phyloP scores from a whole-genome alignment of 2,329 filamentous ascomycete species.

The Penicillium sp. region DNA sequence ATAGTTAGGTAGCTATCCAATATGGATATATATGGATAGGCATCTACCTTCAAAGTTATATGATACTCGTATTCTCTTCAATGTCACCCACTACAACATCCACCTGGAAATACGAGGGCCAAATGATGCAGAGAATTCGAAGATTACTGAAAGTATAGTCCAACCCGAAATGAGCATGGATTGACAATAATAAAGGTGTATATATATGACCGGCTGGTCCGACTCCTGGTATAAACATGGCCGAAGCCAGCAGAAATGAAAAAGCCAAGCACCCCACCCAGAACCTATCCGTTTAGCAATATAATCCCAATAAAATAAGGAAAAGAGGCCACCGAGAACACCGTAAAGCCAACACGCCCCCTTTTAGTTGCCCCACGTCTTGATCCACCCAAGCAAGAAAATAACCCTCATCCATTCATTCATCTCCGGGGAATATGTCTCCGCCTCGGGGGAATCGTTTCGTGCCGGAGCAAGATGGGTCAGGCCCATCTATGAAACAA shows the following conservation, averaged over 20 bases:
- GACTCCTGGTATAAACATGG: slow-evolving; percentile 3
- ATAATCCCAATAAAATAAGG: slow-evolving; percentile 17
- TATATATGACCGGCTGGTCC: slow-evolving; percentile 3
- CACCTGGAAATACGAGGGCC: too few species aligned
- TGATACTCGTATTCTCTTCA: too few species aligned
- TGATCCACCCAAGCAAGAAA: slow-evolving; percentile 19
- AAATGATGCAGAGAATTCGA: background rate
- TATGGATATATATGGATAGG: too few species aligned
- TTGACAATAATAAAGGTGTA: slow-evolving; percentile 1
- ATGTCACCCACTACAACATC: too few species aligned
- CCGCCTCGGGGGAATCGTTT: background rate
- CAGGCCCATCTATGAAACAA: slow-evolving; percentile 1
- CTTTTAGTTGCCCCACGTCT: slow-evolving; percentile 17
- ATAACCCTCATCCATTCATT: slow-evolving; percentile 8
- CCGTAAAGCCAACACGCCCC: slow-evolving; percentile 29
- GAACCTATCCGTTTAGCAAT: slow-evolving; percentile 33
- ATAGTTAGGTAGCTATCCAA: too few species aligned
- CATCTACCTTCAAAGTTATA: too few species aligned
- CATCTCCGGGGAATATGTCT: slow-evolving; percentile 1
- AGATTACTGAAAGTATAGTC: background rate
- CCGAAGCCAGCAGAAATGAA: slow-evolving; percentile 1
- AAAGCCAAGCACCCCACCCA: slow-evolving; percentile 14
- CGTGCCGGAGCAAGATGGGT: slow-evolving; percentile 1
- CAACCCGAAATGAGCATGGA: background rate
- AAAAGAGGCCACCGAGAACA: slow-evolving; percentile 26